phyloP scores from a whole-genome alignment of 768 basidiomycete species.

The Phylloporus scabripes region DNA sequence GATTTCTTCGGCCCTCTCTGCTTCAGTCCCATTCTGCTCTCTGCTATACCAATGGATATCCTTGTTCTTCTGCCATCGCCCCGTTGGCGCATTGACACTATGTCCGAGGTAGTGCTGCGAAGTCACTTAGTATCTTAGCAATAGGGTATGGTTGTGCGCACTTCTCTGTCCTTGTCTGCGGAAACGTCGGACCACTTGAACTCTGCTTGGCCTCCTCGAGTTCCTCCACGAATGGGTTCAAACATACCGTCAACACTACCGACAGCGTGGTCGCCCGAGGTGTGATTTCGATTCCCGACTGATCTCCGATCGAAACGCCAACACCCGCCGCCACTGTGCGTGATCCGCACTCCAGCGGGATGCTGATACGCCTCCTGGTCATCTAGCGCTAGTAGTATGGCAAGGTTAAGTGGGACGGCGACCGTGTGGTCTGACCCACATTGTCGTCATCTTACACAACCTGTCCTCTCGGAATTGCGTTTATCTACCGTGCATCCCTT shows the following conservation, averaged over 20 bases:
- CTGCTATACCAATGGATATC: slow-evolving; percentile 95
- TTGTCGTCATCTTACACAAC: neutral
- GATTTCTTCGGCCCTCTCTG: slow-evolving; percentile 66
- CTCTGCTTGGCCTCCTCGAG: slow-evolving; percentile 84
- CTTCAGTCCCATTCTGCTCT: slow-evolving; percentile 41
- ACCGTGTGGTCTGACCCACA: slow-evolving; percentile 1
- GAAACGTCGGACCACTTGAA: slow-evolving; percentile 91
- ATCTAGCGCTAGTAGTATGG: neutral
- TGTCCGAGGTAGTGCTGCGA: slow-evolving; percentile 89
- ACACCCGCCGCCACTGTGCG: neutral
- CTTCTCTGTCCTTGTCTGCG: slow-evolving; percentile 91
- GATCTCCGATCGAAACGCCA: slow-evolving; percentile 20
- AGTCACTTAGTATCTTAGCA: neutral
- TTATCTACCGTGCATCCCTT: neutral
- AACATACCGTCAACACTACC: slow-evolving; percentile 41
- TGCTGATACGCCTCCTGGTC: slow-evolving; percentile 13
- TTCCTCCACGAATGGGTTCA: slow-evolving; percentile 83
- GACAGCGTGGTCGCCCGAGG: neutral
- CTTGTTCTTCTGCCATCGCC: slow-evolving; percentile 96
- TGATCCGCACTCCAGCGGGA: slow-evolving; percentile 19
- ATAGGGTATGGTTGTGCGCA: slow-evolving; percentile 27
- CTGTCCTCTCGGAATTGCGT: slow-evolving; percentile 1
- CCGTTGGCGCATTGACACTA: slow-evolving; percentile 90
- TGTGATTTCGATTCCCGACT: slow-evolving; percentile 10
- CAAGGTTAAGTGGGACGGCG: neutral